phyloP scores from a whole-genome alignment of 2,329 filamentous ascomycete genomes.

The Cercospora zeina region DNA sequence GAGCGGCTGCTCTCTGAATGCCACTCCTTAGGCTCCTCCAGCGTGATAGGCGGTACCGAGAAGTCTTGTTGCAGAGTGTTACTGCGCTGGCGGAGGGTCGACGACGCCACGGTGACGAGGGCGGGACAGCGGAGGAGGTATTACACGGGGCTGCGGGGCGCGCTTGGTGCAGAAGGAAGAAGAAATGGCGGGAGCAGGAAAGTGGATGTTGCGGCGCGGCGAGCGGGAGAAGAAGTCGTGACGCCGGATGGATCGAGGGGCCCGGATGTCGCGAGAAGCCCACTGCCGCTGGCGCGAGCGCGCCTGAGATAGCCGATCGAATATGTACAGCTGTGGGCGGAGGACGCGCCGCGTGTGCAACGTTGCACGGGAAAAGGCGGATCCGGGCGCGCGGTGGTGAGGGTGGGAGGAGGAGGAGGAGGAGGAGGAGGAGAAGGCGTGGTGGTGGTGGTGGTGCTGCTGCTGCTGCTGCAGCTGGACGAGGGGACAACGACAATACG shows the following conservation, averaged over 20 bases:
- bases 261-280: too few relatives aligned
- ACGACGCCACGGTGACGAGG: slow-evolving; percentile 9
- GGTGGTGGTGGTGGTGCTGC: neutral
- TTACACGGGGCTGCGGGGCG: neutral
- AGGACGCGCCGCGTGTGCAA: neutral
- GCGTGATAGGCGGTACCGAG: slow-evolving; percentile 17
- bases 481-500: neutral
- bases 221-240: neutral
- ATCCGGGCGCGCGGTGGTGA: neutral
- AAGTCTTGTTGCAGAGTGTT: slow-evolving; percentile 14
- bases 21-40: slow-evolving; percentile 32
- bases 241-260: neutral
- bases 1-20: slow-evolving; percentile 32
- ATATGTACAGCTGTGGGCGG: neutral
- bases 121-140: neutral
- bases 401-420: neutral
- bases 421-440: neutral
- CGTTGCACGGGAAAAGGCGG: neutral
- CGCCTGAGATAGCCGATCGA: slow-evolving; percentile 1
- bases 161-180: neutral
- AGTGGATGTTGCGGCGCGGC: neutral
- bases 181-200: neutral
- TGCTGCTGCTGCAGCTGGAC: too few relatives aligned
- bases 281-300: neutral
- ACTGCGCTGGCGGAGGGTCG: slow-evolving; percentile 15